phyloP scores from a whole-genome alignment of 352 stramenopile genomes.

The Pilasporangium apinafurcum region DNA sequence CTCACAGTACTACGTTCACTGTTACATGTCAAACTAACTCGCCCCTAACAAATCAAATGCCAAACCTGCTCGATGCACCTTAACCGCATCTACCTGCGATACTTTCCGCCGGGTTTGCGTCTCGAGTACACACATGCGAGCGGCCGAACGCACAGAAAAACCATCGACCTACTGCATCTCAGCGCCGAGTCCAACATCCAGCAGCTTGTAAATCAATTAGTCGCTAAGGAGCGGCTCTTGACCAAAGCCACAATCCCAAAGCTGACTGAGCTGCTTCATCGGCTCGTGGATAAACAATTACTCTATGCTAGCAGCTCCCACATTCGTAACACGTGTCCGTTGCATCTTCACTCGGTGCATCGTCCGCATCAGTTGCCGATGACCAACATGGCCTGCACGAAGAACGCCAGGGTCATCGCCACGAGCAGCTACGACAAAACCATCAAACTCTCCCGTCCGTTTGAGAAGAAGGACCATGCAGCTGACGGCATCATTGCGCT shows the following conservation, averaged over 20 bases:
- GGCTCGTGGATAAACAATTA: constrained; percentile 67
- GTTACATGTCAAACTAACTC: constrained; percentile 1
- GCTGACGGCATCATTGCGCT: constrained; percentile 22
- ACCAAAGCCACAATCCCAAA: constrained; percentile 30
- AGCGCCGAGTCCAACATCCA: constrained; percentile 66
- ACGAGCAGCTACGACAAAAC: constrained; percentile 78
- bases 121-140: constrained; percentile 52
- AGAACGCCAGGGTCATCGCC: constrained; percentile 49
- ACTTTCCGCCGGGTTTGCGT: constrained; percentile 62
- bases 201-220: constrained; percentile 34
- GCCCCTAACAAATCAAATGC: not conserved
- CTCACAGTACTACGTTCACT: not conserved
- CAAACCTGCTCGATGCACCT: constrained; percentile 39
- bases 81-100: constrained; percentile 56
- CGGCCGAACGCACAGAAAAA: constrained; percentile 40
- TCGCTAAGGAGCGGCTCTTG: constrained; percentile 55
- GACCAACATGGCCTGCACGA: constrained; percentile 69
- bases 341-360: constrained; percentile 30
- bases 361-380: constrained; percentile 55
- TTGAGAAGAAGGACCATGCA: constrained; percentile 21
- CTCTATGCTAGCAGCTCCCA: constrained; percentile 15
- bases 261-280: constrained; percentile 55
- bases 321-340: constrained; percentile 15
- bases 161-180: constrained; percentile 58
- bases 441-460: constrained; percentile 39